A percentile compares a stretch with the other conserved stretches of the same genome.
These are phyloP conservation scores for Herpetomonas samuelpessoai DNA, from an alignment of 208 protist species.

Conservation along the genomic window DNA sequence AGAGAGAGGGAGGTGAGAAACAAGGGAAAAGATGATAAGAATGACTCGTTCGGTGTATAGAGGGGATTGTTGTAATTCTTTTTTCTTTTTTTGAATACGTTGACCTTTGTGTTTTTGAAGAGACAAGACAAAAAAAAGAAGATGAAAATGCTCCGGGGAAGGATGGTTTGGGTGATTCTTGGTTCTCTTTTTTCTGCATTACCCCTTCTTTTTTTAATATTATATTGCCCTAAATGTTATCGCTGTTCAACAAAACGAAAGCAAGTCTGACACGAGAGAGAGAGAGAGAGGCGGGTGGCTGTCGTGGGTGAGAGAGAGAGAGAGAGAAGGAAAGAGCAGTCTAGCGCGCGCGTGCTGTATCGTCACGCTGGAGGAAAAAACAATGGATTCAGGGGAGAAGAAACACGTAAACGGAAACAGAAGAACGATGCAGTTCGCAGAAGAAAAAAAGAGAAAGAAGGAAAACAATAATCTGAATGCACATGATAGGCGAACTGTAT, in stretches of 20 bases:
- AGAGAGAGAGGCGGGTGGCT: too few relatives aligned
- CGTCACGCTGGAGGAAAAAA: background rate
- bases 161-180: background rate
- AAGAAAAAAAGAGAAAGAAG: slow-evolving; percentile 1
- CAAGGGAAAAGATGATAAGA: slow-evolving; percentile 4
- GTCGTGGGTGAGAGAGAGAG: slow-evolving; percentile 8
- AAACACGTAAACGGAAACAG: slow-evolving; percentile 10
- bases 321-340: slow-evolving; percentile 7
- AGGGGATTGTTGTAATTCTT: slow-evolving; percentile 2
- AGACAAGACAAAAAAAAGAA: background rate
- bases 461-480: background rate
- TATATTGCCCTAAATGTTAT: slow-evolving; percentile 1
- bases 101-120: background rate
- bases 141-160: background rate
- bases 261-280: background rate
- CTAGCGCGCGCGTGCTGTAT: background rate
- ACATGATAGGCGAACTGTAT: too few relatives aligned
- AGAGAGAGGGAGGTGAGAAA: background rate
- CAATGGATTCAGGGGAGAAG: background rate
- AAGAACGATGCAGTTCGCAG: background rate
- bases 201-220: background rate
- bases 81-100: slow-evolving; percentile 7
- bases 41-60: background rate
- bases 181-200: background rate
- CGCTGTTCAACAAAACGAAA: background rate